phyloP scores from a whole-genome alignment of 2,329 filamentous ascomycete species.

The Colletotrichum abscissum region DNA sequence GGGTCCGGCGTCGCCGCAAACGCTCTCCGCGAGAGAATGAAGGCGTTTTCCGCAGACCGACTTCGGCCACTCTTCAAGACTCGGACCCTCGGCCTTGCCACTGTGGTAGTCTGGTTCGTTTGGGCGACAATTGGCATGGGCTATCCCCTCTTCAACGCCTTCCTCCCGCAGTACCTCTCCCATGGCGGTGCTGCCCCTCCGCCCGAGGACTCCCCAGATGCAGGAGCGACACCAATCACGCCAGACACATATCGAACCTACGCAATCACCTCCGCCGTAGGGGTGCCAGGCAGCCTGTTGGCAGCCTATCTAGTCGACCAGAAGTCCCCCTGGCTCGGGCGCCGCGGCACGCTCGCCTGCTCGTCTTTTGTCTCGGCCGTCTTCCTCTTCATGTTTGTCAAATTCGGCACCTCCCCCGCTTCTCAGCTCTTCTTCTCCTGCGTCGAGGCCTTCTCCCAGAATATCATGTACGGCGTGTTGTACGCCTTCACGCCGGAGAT shows the following conservation, averaged over 20 bases:
- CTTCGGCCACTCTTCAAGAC: slow-evolving; percentile 73
- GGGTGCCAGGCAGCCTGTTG: slow-evolving; percentile 81
- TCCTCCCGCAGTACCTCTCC: slow-evolving; percentile 87
- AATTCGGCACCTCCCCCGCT: slow-evolving; percentile 64
- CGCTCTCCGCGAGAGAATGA: slow-evolving; percentile 69
- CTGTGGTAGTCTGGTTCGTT: slow-evolving; percentile 76
- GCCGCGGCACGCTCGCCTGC: slow-evolving; percentile 76
- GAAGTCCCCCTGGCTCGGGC: slow-evolving; percentile 71
- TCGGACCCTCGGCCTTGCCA: slow-evolving; percentile 63
- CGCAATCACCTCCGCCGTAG: slow-evolving; percentile 80
- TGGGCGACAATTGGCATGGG: slow-evolving; percentile 89
- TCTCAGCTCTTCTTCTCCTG: slow-evolving; percentile 75
- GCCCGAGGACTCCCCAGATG: slow-evolving; percentile 44
- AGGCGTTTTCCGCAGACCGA: slow-evolving; percentile 74
- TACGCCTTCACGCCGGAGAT: slow-evolving; percentile 84
- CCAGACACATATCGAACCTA: slow-evolving; percentile 80
- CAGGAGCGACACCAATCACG: slow-evolving; percentile 48
- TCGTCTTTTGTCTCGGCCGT: slow-evolving; percentile 75
- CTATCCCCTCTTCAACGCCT: slow-evolving; percentile 90
- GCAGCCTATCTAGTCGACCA: slow-evolving; percentile 79
- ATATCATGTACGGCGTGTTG: slow-evolving; percentile 81
- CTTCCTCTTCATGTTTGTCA: slow-evolving; percentile 76
- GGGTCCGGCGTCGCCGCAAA: slow-evolving; percentile 41
- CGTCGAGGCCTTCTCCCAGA: slow-evolving; percentile 77
- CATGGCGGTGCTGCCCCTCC: slow-evolving; percentile 56